Evolutionary conservation across 306 rosid genomes (phyloP).

Genomic region (Quercus robur): DNA sequence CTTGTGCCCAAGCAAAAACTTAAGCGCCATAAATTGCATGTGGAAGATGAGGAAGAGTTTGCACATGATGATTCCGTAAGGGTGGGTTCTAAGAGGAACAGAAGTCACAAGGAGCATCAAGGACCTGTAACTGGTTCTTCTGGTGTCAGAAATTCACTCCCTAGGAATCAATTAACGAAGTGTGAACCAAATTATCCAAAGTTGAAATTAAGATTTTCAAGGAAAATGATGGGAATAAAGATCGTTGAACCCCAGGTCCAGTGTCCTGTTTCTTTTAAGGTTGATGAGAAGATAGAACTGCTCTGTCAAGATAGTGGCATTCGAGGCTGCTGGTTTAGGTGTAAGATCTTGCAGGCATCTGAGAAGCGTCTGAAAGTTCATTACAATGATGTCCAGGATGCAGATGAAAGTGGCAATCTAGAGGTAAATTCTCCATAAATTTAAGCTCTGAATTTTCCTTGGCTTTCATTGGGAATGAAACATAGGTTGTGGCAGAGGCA

Average conservation of each 20-base stretch:
- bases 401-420: slow-evolving; percentile 44
- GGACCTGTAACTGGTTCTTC: slow-evolving; percentile 35
- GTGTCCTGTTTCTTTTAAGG: slow-evolving; percentile 37
- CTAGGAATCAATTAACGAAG: slow-evolving; percentile 25
- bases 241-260: slow-evolving; percentile 32
- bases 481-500: neutral
- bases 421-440: slow-evolving; percentile 40
- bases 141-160: slow-evolving; percentile 26
- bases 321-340: slow-evolving; percentile 88
- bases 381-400: slow-evolving; percentile 58
- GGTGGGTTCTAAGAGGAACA: slow-evolving; percentile 40
- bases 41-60: slow-evolving; percentile 43
- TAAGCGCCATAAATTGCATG: slow-evolving; percentile 22
- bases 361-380: slow-evolving; percentile 60
- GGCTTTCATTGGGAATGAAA: neutral
- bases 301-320: slow-evolving; percentile 87
- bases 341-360: slow-evolving; percentile 53
- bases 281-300: slow-evolving; percentile 53
- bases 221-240: slow-evolving; percentile 41
- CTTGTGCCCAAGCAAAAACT: slow-evolving; percentile 37
- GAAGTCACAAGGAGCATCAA: slow-evolving; percentile 33
- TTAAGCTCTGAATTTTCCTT: slow-evolving; percentile 8
- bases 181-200: slow-evolving; percentile 45
- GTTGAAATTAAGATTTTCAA: slow-evolving; percentile 55
- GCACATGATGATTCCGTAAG: slow-evolving; percentile 37